These are phyloP conservation scores for Solanum hybrid DNA, from an alignment of 305 asterid genomes.

Conservation along the genomic window DNA sequence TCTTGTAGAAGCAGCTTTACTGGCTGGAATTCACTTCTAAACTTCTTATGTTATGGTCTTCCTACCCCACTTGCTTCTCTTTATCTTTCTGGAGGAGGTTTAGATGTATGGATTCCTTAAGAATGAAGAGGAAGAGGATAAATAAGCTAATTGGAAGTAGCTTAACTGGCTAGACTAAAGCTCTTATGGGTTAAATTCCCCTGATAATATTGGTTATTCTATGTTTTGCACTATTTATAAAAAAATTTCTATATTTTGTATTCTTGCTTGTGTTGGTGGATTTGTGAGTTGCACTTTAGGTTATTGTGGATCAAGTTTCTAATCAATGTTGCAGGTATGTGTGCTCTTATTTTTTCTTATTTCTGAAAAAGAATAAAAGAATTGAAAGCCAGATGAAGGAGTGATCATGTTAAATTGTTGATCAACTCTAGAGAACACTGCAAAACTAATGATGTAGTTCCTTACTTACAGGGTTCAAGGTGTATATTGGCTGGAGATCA, in stretches of 20 bases:
- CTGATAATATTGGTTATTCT: neutral
- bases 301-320: neutral
- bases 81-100: neutral
- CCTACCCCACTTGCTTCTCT: neutral
- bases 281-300: neutral
- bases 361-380: neutral
- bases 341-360: neutral
- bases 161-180: neutral
- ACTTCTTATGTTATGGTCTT: neutral
- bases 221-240: neutral
- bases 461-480: slow-evolving; percentile 61
- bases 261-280: neutral
- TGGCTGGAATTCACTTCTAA: neutral
- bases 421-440: neutral
- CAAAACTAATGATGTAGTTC: neutral
- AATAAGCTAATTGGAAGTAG: neutral
- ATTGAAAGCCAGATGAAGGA: neutral
- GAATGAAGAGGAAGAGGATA: neutral
- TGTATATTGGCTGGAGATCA: slow-evolving; percentile 94
- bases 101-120: neutral
- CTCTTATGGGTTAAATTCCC: neutral
- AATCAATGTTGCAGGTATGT: neutral
- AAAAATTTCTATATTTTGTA: neutral
- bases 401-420: neutral
- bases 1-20: neutral